A percentile compares a stretch with the other conserved stretches of the same genome.
phyloP scores from a whole-genome alignment of 495 filamentous ascomycete species.

The Penicillium lagena region DNA sequence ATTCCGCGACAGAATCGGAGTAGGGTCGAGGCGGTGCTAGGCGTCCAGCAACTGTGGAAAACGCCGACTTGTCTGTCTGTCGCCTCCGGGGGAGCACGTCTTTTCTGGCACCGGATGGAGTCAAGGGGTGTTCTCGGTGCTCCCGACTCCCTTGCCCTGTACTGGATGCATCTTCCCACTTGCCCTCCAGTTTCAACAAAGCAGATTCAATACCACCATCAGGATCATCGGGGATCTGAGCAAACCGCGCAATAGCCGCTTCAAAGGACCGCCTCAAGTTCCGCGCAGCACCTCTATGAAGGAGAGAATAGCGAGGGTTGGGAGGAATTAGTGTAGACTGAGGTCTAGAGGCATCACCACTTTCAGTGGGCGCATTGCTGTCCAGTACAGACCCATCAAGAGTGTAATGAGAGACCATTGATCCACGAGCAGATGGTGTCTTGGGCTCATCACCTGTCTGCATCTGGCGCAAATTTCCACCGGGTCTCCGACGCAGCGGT shows the following conservation, averaged over 20 bases:
- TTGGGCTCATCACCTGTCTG: conserved; percentile 67
- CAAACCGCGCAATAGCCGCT: conserved; percentile 79
- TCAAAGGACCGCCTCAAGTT: conserved; percentile 84
- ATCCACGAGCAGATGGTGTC: conserved; percentile 54
- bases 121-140: conserved; percentile 1
- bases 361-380: conserved; percentile 7
- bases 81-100: conserved; percentile 13
- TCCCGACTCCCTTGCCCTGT: neutral
- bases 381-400: conserved; percentile 59
- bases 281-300: conserved; percentile 70
- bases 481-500: conserved; percentile 76
- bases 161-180: conserved; percentile 37
- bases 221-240: conserved; percentile 84
- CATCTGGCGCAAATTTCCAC: conserved; percentile 79
- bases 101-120: neutral
- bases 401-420: conserved; percentile 63
- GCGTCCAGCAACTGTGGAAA: conserved; percentile 24
- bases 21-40: conserved; percentile 27
- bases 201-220: conserved; percentile 94
- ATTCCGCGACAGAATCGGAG: conserved; percentile 39
- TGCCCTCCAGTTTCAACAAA: conserved; percentile 87
- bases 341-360: conserved; percentile 23
- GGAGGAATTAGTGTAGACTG: conserved; percentile 30
- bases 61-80: conserved; percentile 23
- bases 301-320: conserved; percentile 51